A percentile compares a stretch with the other conserved stretches of the same genome.
Evolutionary conservation across 176 grass and related monocot species (phyloP).

Genomic region (Zea luxurians): DNA sequence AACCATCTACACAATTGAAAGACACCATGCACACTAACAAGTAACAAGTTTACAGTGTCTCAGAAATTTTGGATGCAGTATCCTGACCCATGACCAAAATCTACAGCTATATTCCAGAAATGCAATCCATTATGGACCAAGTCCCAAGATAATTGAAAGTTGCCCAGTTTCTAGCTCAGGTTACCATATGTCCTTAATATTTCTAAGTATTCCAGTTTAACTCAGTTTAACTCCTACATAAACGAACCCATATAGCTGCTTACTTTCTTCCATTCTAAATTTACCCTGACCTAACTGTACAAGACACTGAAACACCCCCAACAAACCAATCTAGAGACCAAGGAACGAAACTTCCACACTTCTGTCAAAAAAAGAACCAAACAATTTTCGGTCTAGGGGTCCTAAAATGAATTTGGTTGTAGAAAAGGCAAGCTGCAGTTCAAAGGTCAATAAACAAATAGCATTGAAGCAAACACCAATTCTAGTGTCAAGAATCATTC

Average conservation of each 20-base stretch:
- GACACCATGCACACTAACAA: conserved; percentile 8
- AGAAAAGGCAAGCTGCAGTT: conserved; percentile 17
- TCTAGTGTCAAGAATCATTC: not conserved
- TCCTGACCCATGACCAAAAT: conserved; percentile 16
- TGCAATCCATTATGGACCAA: conserved; percentile 3
- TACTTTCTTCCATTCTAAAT: not conserved
- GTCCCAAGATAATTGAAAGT: not conserved
- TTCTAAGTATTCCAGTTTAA: not conserved
- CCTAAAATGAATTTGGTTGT: conserved; percentile 6
- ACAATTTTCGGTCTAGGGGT: not conserved
- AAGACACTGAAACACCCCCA: not conserved
- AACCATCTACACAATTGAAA: conserved; percentile 28
- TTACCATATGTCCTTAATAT: not conserved
- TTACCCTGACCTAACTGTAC: not conserved
- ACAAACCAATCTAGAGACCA: conserved; percentile 11
- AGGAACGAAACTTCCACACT: not conserved
- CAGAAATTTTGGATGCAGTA: conserved; percentile 25
- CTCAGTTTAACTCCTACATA: conserved; percentile 3
- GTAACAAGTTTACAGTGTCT: not conserved
- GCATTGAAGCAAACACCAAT: not conserved
- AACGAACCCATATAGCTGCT: not conserved
- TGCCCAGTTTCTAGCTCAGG: conserved; percentile 9
- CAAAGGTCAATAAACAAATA: conserved; percentile 12
- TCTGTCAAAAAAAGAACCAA: not conserved
- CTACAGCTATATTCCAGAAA: conserved; percentile 16